These are phyloP conservation scores for Ophiocordyceps camponoti-saundersi DNA, from an alignment of 2,329 filamentous ascomycete species.

Conservation along the genomic window DNA sequence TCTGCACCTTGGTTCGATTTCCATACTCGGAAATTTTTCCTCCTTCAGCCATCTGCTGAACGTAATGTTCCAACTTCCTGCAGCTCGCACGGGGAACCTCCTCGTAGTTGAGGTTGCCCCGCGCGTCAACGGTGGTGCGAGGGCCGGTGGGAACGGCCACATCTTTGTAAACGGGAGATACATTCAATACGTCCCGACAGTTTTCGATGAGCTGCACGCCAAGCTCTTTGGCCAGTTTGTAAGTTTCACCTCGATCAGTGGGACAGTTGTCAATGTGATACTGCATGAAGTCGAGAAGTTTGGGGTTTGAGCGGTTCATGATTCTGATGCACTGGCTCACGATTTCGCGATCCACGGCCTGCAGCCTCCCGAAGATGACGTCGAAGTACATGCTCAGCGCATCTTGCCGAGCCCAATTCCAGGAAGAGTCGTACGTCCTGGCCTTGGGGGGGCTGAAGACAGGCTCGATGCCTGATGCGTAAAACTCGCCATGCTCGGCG, in stretches of 20 bases:
- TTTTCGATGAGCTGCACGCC: conserved; percentile 91
- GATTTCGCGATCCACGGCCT: conserved; percentile 90
- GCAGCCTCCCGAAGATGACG: conserved; percentile 89
- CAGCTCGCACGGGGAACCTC: conserved; percentile 77
- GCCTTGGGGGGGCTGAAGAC: conserved; percentile 89
- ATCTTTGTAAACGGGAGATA: conserved; percentile 87
- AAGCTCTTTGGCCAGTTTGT: conserved; percentile 91
- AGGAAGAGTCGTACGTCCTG: conserved; percentile 91
- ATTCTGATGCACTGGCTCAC: conserved; percentile 97
- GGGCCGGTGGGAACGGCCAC: conserved; percentile 84
- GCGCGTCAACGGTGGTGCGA: conserved; percentile 78
- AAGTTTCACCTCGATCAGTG: conserved; percentile 90
- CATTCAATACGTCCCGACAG: conserved; percentile 78
- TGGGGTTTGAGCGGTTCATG: conserved; percentile 97
- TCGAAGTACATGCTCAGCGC: conserved; percentile 98
- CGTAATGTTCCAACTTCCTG: conserved; percentile 95
- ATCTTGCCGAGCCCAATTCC: conserved; percentile 98
- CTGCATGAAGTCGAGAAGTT: conserved; percentile 96
- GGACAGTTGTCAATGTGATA: conserved; percentile 99
- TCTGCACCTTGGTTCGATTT: conserved; percentile 95
- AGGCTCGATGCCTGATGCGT: conserved; percentile 85
- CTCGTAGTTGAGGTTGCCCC: conserved; percentile 82
- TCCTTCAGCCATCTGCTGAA: conserved; percentile 94
- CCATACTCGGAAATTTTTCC: conserved; percentile 98
- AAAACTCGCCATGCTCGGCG: conserved; percentile 90